Evolutionary conservation across 2,329 filamentous ascomycete genomes (phyloP), one percentile per base, ranked within the genome.

Genomic region (Penicillium griseofulvum): DNA sequence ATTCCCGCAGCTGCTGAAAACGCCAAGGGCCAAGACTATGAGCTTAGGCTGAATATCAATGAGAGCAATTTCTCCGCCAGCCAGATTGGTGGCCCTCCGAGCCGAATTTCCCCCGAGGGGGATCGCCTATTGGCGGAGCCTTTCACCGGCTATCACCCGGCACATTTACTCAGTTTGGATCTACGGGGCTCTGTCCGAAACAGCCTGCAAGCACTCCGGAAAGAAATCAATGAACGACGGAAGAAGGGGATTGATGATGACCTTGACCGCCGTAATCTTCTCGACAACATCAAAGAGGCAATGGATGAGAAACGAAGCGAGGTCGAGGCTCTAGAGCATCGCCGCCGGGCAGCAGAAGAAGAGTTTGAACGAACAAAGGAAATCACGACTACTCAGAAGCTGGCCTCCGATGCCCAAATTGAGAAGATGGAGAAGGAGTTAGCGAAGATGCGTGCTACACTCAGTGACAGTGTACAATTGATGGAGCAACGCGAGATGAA

Each of bases 371-470:
- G 90, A 75, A 92, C 91, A 19, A 93, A 93, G 69, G 94, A 97
- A 80, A 84, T 85, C 56, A 93, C 89, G 8, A 89, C 84, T 43
- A 90, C 91, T 17, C 91, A 96, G 71, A 95, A 95, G 76, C 84
- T 93, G 71, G 88, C 87, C 8, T 90, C 87, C 2, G 94, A 97
- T 71, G 86, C 92, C 9, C 93, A 97, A 73, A 96, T 99, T 66
- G 94, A 99, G 75, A 94, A 94, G 79, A 95, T 97, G 88, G 94
- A 99, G 76, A 97, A 96, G 75, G 92, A 99, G 72, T 79, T 99
- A n/a, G 89, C 90, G 44, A 90, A 91, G 71, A 96, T 97, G 90
- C 84, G 92, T 39, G 84, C 88, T 2, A 88, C 87, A 11, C 79
- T 97, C 29, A 87, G 85, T 3, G 93, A 97, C 72, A 91, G 87